Evolutionary conservation across 805 yeast species (phyloP), one percentile per base, ranked within the genome.

Genomic region (Saccharomycopsis sp.): DNA sequence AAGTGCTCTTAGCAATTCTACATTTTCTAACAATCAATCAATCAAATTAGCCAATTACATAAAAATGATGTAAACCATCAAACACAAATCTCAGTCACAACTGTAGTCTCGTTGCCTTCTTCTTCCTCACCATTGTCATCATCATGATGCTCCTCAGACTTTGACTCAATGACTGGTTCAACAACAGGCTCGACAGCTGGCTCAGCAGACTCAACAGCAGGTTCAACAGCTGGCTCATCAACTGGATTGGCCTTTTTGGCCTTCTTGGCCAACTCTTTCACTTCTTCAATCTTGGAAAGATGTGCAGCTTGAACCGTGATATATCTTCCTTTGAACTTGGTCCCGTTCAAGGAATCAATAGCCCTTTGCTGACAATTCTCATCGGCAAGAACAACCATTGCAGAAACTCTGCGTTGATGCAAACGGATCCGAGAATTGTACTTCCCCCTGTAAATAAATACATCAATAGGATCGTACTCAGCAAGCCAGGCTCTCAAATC

Each of bases 301-400:
- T 51, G 60, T 0, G 76, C 74, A 16, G 71, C 63, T 37, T 50
- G 59, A 33, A 70, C 53, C 6, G 37, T 33, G 15, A 68, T 55
- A 40, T 45, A 53, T 46, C 60, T 62, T 29, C 67, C 65, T 30
- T 59, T 50, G 34, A 70, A 51, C 42, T 61, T 64, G 44, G 58
- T 57, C 23, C 56, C 60, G 30, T 61, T 50, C 44, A 71, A 57
- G 15, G 55, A 54, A 15, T 53, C 61, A 34, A 71, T 58, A 2
- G 79, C 73, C n/a, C 58, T 58, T 3, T 58, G 58, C 27, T 72
- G 52, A 2, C 67, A 67, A 15, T 55, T 62, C 2, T 59, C 66
- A n/a, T 63, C 62, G 13, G 64, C 62, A 43, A 71, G 58, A 36
- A 66, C 71, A 38, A 66, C 70, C 60, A 69, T 67, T 38, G 83